Evolutionary conservation across 805 yeast genomes (phyloP).

Genomic region (Brettanomyces sp.): DNA sequence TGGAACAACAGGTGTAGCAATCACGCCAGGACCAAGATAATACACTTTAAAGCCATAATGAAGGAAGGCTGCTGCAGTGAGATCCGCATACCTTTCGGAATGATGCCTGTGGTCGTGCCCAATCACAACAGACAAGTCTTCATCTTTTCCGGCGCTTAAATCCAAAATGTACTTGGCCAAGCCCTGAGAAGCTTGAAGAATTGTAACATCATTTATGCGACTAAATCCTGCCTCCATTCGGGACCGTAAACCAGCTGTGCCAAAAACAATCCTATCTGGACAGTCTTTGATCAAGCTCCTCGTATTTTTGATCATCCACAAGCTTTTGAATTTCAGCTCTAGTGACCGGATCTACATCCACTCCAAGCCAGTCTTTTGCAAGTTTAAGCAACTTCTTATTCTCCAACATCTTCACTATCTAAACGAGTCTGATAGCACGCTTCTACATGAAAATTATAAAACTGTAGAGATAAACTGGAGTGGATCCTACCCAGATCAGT

Average conservation of each 20-base stretch:
- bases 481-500: too few relatives aligned
- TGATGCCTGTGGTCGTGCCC: constrained; percentile 91
- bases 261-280: constrained; percentile 64
- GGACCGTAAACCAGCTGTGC: constrained; percentile 89
- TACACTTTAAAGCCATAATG: constrained; percentile 61
- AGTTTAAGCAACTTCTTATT: constrained; percentile 7
- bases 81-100: constrained; percentile 69
- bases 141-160: constrained; percentile 11
- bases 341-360: constrained; percentile 33
- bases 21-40: constrained; percentile 41
- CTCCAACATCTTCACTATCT: not conserved
- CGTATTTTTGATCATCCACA: constrained; percentile 26
- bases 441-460: too few relatives aligned
- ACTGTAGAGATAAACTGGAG: too few relatives aligned
- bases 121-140: constrained; percentile 42
- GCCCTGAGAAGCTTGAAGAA: constrained; percentile 86
- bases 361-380: constrained; percentile 29
- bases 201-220: constrained; percentile 82
- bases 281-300: constrained; percentile 43
- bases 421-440: too few relatives aligned
- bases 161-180: constrained; percentile 40
- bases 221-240: constrained; percentile 86
- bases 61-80: constrained; percentile 69
- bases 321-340: constrained; percentile 45
- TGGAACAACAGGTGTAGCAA: constrained; percentile 91